Conservation (phyloP, 2,329 filamentous ascomycete species). For the Ilyonectria destructans region DNA sequence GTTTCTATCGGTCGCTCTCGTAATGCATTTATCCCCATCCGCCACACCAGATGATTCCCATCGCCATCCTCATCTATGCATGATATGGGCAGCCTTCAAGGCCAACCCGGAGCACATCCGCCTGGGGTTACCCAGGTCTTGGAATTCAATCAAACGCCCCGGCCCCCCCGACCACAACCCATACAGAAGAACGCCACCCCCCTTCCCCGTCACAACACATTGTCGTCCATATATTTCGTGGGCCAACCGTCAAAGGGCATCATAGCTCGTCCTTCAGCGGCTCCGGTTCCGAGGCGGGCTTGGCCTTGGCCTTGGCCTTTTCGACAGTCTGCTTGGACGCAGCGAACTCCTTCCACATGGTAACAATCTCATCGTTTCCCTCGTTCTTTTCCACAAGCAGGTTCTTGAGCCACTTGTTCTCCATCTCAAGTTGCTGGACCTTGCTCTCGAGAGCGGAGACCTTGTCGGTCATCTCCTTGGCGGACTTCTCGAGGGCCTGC, state of each 20-base stretch:
- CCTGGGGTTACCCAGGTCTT: constrained; percentile 36
- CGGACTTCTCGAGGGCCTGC: constrained; percentile 85
- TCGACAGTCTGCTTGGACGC: constrained; percentile 54
- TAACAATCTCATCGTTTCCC: constrained; percentile 68
- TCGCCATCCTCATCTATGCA: constrained; percentile 35
- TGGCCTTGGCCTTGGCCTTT: constrained; percentile 47
- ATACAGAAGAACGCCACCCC: constrained; percentile 47
- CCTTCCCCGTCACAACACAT: constrained; percentile 32
- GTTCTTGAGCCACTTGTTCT: constrained; percentile 88
- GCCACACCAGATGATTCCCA: constrained; percentile 28
- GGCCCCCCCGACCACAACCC: constrained; percentile 35
- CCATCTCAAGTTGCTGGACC: constrained; percentile 84
- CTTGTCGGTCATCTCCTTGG: constrained; percentile 89
- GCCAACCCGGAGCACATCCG: constrained; percentile 34
- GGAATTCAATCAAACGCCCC: constrained; percentile 48
- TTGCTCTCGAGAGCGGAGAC: constrained; percentile 81
- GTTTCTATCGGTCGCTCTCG: constrained; percentile 41
- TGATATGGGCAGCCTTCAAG: constrained; percentile 39
- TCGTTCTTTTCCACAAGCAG: constrained; percentile 88
- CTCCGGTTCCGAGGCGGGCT: constrained; percentile 45
- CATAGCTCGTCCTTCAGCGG: constrained; percentile 49
- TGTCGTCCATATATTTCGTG: constrained; percentile 37
- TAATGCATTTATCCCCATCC: constrained; percentile 39
- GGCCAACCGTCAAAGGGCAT: constrained; percentile 21
- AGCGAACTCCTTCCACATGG: constrained; percentile 68